Evolutionary conservation across 2,329 filamentous ascomycete species (phyloP), one percentile per base, ranked within the genome.

Genomic region (Arthrobotrys musiformis): DNA sequence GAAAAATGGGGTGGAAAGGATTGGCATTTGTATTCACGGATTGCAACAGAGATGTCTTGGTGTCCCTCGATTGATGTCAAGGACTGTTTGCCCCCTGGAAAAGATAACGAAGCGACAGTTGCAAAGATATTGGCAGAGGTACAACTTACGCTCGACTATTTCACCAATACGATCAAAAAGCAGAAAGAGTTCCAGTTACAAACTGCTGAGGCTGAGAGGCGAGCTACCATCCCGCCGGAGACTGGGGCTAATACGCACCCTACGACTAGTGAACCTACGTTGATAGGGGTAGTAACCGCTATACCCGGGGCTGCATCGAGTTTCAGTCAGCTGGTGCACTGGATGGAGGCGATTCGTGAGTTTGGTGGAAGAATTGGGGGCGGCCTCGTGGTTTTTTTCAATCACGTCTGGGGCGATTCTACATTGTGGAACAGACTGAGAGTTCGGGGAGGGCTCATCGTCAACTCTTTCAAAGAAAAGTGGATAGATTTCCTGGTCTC

Each of bases 21-120:
- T 17, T 68, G 63, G 70, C 62, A n/a, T 7, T 17, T 19, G 33
- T 75, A 26, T 22, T 17, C 37, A 17, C 28, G 63, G 3, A 58
- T 63, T 13, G 46, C 70, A 4, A 24, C 28, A 6, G 37, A n/a
- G 11, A 44, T 75, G 11, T 35, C 24, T 46, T 75, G 70, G 70
- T 75, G 70, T n/a, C 70, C 70, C 5, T 26, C 42, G 3, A 40
- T n/a, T 2, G 48, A 75, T 48, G n/a, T 63, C 4, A 24, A 6
- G 9, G 54, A 33, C 2, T 75, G 70, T 35, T 6, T 75, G 4
- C 35, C 54, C 0, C 30, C 50, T 3, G 69, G 62, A 22, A 22
- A 62, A 13, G 9, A 35, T n/a, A 54, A 28, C 6, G 40, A 68
- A n/a, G 13, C 33, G 0, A 15, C 61, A 1, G 42, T 69, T 15